Evolutionary conservation across 768 basidiomycete genomes (phyloP).

Genomic region (Mycena amicta): DNA sequence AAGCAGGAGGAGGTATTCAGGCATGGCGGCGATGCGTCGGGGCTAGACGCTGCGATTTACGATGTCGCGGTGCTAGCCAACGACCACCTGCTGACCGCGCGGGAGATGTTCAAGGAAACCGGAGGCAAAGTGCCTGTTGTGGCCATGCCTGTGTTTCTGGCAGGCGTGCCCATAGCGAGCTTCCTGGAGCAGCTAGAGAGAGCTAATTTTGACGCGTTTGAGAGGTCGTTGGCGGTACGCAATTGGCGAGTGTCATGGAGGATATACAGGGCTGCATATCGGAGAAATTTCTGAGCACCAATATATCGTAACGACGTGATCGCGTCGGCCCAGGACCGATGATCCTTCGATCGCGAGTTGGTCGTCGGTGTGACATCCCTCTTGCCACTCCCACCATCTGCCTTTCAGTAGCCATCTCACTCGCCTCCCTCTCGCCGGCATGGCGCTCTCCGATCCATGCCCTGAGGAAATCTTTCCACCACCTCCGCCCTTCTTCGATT

Average conservation of each 20-base stretch:
- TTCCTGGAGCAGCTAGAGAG: slow-evolving; percentile 70
- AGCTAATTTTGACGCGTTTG: slow-evolving; percentile 72
- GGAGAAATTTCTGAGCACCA: slow-evolving; percentile 2
- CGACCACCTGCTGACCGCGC: slow-evolving; percentile 76
- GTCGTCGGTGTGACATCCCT: background rate
- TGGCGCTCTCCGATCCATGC: no score
- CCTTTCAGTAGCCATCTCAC: no score
- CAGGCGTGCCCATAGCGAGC: slow-evolving; percentile 69
- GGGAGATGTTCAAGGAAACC: slow-evolving; percentile 61
- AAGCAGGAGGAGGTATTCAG: slow-evolving; percentile 80
- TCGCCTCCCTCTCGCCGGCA: no score
- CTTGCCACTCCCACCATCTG: background rate
- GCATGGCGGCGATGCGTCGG: slow-evolving; percentile 53
- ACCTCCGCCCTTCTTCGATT: slow-evolving; percentile 21
- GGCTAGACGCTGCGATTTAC: slow-evolving; percentile 77
- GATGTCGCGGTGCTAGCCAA: slow-evolving; percentile 83
- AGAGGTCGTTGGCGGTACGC: slow-evolving; percentile 59
- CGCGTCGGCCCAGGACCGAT: no score
- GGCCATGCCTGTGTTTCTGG: slow-evolving; percentile 73
- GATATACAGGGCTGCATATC: slow-evolving; percentile 33
- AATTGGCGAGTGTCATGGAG: slow-evolving; percentile 82
- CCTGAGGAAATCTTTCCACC: background rate
- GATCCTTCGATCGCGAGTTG: no score
- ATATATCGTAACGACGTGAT: no score
- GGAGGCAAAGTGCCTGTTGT: slow-evolving; percentile 54